A percentile compares a stretch with the other conserved stretches of the same genome.
Conservation (phyloP, 768 basidiomycete genomes). For the Suillus lakei region DNA sequence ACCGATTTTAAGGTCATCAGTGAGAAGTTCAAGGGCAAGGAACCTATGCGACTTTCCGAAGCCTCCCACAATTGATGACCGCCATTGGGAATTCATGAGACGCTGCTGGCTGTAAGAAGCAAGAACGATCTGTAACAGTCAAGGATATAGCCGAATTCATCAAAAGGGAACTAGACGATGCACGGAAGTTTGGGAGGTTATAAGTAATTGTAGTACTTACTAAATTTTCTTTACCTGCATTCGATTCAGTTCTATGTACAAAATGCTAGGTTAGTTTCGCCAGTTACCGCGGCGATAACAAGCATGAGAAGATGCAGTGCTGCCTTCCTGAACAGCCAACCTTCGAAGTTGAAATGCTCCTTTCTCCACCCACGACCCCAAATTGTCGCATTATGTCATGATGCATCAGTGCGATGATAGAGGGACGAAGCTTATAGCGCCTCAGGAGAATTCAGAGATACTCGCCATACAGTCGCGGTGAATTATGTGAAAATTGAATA, state of each 20-base stretch:
- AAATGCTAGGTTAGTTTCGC: background rate
- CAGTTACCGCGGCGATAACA: background rate
- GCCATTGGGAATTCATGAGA: conserved; percentile 12
- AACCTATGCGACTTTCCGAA: background rate
- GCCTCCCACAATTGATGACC: conserved; percentile 7
- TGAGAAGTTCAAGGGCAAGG: background rate
- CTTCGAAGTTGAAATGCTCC: background rate
- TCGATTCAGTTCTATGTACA: background rate
- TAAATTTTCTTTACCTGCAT: background rate
- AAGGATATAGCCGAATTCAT: background rate
- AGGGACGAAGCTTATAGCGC: background rate
- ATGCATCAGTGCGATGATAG: background rate
- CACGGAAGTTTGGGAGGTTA: background rate
- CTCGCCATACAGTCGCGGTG: background rate
- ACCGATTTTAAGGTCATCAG: conserved; percentile 6
- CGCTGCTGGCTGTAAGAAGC: conserved; percentile 8
- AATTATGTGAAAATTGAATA: background rate
- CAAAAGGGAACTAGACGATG: background rate
- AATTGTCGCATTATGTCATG: background rate
- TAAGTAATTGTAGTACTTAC: background rate
- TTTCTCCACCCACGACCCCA: too few species aligned
- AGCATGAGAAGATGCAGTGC: background rate
- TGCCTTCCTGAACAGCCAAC: background rate
- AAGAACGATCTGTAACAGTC: background rate
- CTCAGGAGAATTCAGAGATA: background rate